These are phyloP conservation scores for Podospora sp. DNA, from an alignment of 495 filamentous ascomycete species.

Conservation along the genomic window DNA sequence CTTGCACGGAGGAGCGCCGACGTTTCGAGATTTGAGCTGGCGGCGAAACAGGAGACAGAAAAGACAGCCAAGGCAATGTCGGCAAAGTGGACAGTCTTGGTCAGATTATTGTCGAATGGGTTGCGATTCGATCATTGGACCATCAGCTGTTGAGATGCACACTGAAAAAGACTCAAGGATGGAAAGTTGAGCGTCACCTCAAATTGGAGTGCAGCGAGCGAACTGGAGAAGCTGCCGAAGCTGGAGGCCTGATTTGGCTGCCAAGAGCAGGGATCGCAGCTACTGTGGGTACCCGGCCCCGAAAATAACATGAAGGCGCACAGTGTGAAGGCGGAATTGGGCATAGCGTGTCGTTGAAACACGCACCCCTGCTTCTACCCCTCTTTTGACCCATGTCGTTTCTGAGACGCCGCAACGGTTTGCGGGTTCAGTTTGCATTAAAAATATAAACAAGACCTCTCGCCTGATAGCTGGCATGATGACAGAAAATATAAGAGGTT, in stretches of 20 bases:
- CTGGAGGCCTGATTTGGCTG: not conserved
- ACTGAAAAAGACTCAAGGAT: not conserved
- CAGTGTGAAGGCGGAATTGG: conserved; percentile 17
- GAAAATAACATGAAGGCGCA: not conserved
- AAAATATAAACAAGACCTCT: conserved; percentile 13
- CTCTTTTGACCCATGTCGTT: conserved; percentile 19
- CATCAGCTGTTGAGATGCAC: not conserved
- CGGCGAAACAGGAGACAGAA: not conserved
- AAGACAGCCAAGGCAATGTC: not conserved
- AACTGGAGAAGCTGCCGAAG: not conserved
- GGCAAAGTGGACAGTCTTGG: not conserved
- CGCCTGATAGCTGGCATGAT: conserved; percentile 6
- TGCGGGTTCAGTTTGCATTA: conserved; percentile 30
- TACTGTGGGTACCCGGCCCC: conserved; percentile 1
- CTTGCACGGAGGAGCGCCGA: not conserved
- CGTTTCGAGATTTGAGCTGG: not conserved
- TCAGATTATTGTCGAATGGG: not conserved
- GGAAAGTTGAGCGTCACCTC: not conserved
- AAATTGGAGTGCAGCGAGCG: not conserved
- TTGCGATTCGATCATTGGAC: not conserved
- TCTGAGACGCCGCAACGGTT: conserved; percentile 38
- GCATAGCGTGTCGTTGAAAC: conserved; percentile 24
- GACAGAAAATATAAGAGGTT: not conserved
- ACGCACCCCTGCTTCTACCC: conserved; percentile 11
- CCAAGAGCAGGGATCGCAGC: conserved; percentile 7